Conservation (phyloP, 1,284 basidiomycete genomes). For the Marasmius sp. region DNA sequence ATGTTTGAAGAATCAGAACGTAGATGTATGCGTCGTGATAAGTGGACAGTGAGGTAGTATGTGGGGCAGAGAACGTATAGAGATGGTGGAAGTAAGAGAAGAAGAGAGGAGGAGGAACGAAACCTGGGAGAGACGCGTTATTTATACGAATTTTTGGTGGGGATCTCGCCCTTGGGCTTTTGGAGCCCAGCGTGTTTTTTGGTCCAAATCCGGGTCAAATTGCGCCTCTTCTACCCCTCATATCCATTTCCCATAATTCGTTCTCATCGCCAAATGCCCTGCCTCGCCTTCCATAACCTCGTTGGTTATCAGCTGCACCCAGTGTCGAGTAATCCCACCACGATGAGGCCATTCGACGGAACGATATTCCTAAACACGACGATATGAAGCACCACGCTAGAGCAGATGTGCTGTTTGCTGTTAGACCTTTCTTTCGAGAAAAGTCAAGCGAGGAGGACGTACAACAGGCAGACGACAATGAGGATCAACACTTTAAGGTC, state of each 20-base stretch:
- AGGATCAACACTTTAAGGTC: not conserved
- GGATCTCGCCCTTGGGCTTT: not conserved
- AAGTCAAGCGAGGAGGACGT: not conserved
- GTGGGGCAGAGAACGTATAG: not conserved
- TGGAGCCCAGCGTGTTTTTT: not conserved
- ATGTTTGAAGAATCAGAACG: not conserved
- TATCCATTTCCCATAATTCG: constrained; percentile 1
- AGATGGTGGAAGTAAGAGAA: not conserved
- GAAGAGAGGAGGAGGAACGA: not conserved
- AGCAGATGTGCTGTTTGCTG: not conserved
- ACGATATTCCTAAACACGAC: not conserved
- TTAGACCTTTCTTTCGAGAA: not conserved
- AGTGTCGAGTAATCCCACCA: not conserved
- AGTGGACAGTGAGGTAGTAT: not conserved
- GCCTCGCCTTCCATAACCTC: not conserved
- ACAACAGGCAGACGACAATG: not conserved
- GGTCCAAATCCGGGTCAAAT: not conserved
- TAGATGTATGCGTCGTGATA: not conserved
- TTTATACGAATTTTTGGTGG: not conserved
- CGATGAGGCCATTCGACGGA: not conserved
- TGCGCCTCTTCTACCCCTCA: not conserved
- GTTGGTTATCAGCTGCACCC: not conserved
- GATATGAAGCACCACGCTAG: not conserved
- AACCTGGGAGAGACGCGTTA: not conserved
- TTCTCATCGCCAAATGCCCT: not conserved